phyloP scores from a whole-genome alignment of 306 rosid species.

The Begonia peltatifolia region DNA sequence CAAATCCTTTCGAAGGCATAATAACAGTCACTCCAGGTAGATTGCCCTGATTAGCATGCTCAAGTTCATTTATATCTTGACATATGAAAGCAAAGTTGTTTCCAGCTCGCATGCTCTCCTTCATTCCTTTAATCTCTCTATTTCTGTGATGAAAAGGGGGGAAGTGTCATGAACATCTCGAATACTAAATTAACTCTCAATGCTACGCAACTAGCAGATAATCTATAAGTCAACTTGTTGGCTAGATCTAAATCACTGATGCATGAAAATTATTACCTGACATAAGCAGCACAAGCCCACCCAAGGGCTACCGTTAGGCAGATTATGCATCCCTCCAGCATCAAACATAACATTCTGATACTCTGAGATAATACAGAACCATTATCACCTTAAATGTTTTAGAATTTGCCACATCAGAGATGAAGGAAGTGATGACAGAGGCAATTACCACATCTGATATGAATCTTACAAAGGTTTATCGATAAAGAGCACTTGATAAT shows the following conservation, averaged over 20 bases:
- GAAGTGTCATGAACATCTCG: neutral
- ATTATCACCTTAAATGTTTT: too few relatives aligned
- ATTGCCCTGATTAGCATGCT: conserved; percentile 67
- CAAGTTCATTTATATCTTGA: conserved; percentile 67
- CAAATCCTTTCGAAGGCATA: conserved; percentile 96
- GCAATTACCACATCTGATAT: too few relatives aligned
- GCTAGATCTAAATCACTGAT: neutral
- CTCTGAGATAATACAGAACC: neutral
- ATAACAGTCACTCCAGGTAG: conserved; percentile 69
- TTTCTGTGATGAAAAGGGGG: conserved; percentile 28
- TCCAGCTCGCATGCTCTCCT: conserved; percentile 32
- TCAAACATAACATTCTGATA: neutral
- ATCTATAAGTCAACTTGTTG: neutral
- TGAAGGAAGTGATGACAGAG: neutral
- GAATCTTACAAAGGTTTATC: too few relatives aligned
- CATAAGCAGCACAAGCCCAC: conserved; percentile 76
- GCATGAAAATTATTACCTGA: conserved; percentile 37
- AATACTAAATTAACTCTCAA: neutral
- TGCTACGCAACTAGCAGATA: neutral
- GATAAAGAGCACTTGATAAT: too few relatives aligned
- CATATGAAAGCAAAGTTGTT: conserved; percentile 74
- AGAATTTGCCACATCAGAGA: neutral
- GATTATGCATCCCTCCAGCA: conserved; percentile 64
- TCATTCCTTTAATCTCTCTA: conserved; percentile 61
- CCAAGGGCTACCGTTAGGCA: conserved; percentile 65